phyloP scores from a whole-genome alignment of 345 rosid genomes.

The Salix dunnii region DNA sequence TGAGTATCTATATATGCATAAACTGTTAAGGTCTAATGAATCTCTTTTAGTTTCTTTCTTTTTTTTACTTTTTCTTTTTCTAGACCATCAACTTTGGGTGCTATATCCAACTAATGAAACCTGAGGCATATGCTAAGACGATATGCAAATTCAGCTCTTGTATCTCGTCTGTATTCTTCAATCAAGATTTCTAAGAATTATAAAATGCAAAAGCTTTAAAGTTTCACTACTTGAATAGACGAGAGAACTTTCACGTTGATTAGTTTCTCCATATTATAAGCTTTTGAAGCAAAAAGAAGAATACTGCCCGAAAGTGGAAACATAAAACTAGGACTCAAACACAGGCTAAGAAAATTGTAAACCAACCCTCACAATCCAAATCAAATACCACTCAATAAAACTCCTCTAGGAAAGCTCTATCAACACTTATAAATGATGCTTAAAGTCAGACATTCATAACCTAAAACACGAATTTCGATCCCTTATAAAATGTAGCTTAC shows the following conservation, averaged over 20 bases:
- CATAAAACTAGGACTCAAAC: no score
- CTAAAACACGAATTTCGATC: not conserved
- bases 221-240: not conserved
- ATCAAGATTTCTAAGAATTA: not conserved
- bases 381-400: no score
- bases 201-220: not conserved
- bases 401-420: not conserved
- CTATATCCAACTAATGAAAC: not conserved
- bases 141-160: not conserved
- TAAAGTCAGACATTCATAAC: not conserved
- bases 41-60: not conserved
- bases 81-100: not conserved
- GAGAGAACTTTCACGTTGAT: not conserved
- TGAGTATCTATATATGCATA: not conserved
- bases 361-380: no score
- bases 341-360: not conserved
- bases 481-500: not conserved
- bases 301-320: not conserved
- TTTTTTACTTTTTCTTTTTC: not conserved
- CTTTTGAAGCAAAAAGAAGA: not conserved
- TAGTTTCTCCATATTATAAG: not conserved
- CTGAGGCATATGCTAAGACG: not conserved
- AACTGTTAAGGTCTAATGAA: not conserved
- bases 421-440: not conserved
- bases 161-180: not conserved